A percentile compares a stretch with the other conserved stretches of the same genome.
phyloP scores from a whole-genome alignment of 345 rosid species.

The Camelina neglecta region DNA sequence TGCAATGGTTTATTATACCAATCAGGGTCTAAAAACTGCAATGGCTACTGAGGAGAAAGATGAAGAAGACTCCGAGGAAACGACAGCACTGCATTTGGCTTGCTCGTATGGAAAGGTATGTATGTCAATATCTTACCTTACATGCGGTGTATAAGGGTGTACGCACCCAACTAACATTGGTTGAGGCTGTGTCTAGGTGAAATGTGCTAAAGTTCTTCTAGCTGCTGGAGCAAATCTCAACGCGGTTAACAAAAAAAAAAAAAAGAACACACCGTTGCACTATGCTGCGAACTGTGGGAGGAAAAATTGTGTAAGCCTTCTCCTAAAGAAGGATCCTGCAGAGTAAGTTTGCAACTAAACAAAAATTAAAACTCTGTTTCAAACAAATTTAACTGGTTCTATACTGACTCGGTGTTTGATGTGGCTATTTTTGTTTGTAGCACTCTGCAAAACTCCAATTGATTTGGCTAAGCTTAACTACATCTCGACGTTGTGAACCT shows the following conservation, averaged over 20 bases:
- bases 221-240: conserved; percentile 66
- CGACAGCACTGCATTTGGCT: no score
- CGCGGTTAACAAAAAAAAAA: background rate
- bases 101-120: conserved; percentile 34
- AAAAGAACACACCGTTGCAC: background rate
- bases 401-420: background rate
- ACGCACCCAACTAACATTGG: background rate
- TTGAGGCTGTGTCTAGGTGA: conserved; percentile 49
- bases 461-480: background rate
- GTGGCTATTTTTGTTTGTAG: no score
- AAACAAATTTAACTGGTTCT: background rate
- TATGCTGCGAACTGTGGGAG: background rate
- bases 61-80: no score
- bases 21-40: no score
- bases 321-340: background rate
- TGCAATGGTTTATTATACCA: no score
- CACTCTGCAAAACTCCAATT: background rate
- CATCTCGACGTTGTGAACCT: background rate
- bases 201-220: conserved; percentile 72
- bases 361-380: background rate
- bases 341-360: background rate
- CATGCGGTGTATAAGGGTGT: no score
- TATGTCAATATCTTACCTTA: background rate
- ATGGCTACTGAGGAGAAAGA: no score
- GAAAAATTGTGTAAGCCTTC: background rate